phyloP scores from a whole-genome alignment of 2,329 filamentous ascomycete species.

The Penicillium expansum region DNA sequence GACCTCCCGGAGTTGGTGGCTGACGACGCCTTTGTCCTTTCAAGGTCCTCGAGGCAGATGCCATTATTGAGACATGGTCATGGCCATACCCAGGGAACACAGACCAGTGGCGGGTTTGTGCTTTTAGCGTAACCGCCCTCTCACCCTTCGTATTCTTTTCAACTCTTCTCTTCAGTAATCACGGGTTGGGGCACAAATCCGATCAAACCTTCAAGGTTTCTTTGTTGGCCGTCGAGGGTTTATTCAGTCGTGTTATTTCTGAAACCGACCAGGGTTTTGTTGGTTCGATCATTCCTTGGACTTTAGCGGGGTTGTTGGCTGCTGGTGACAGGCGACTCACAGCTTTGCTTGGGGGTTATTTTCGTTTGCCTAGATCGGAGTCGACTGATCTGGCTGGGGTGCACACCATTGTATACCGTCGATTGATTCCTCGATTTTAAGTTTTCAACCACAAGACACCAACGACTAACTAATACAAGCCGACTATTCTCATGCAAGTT shows the following conservation, averaged over 20 bases:
- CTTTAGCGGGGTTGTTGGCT: not conserved
- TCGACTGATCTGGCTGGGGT: not conserved
- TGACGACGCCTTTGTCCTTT: constrained; percentile 1
- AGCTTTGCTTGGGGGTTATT: not conserved
- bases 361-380: not conserved
- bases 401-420: not conserved
- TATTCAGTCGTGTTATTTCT: not conserved
- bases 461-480: not conserved
- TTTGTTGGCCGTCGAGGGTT: not conserved
- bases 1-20: constrained; percentile 1
- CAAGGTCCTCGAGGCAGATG: not conserved
- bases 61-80: not conserved
- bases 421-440: not conserved
- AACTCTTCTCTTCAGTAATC: constrained; percentile 2
- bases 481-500: not conserved
- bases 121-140: constrained; percentile 6
- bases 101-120: constrained; percentile 4
- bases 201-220: not conserved
- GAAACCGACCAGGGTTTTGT: not conserved
- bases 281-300: not conserved
- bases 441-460: not conserved
- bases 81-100: constrained; percentile 7
- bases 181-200: constrained; percentile 1
- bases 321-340: not conserved
- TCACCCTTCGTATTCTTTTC: constrained; percentile 3